Base-by-base conservation (phyloP, 305 asterid genomes). In the Withania somnifera region DNA sequence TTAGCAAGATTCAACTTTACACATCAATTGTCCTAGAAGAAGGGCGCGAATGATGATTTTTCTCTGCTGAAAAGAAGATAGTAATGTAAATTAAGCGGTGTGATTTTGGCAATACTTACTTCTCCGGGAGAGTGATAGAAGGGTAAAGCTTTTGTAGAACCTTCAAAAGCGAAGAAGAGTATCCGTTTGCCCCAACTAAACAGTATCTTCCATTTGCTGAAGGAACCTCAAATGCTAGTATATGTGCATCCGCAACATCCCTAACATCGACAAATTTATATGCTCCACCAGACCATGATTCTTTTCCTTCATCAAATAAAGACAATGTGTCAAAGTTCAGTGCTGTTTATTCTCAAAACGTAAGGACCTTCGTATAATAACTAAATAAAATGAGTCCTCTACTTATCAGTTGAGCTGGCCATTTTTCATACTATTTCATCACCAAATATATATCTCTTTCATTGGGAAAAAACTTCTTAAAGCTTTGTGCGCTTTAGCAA, bases 211-310 rank as follows among this genome's bases (percentile, higher is more conserved):
- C 90, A 36, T 38, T 88, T 0, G 94, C 91, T 6, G 86, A 86
- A 32, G 86, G 83, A 47, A 78, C 82, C 81, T 90, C 94, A 45
- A 85, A 83, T 8, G 86, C 92, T 77, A 85, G 11, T 42, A 87
- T 53, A 76, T 90, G 91, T 38, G 90, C 92, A 68, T 15, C 3
- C 9, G 86, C 90, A 63, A 88, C 90, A 81, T 89, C 92, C 86
- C 88, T 89, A 77, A 87, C 88, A 81, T 89, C 91, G 13, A 89
- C 92, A 0, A 58, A 77, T 32, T 28, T 54, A 77, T 64, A 38
- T 17, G 1, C 10, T 28, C 85, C 84, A 47, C 71, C 32, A 8
- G 83, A 81, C 30, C 61, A 67, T 68, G 76, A 56, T 32, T 68
- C 81, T 6, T 32, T 45, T 24, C 85, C 87, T 82, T 30, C 42